Evolutionary conservation across 2,329 filamentous ascomycete genomes (phyloP).

Genomic region (Erysiphe pulchra): DNA sequence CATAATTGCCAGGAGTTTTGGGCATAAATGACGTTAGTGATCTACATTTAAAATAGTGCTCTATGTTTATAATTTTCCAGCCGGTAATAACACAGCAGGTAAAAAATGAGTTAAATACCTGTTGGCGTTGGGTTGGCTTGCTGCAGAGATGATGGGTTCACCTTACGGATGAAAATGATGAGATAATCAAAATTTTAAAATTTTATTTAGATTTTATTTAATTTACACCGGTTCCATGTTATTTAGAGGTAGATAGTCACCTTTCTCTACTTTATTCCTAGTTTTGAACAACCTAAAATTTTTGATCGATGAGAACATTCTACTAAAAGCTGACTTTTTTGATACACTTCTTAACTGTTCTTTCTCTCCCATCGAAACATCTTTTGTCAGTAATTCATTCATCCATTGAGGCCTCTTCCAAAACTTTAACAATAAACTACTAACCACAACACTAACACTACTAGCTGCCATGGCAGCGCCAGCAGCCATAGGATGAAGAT

Average conservation of each 20-base stretch:
- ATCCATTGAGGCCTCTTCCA: slow-evolving; percentile 77
- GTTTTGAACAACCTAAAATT: background rate
- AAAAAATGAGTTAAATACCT: too few relatives aligned
- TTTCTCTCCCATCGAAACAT: slow-evolving; percentile 15
- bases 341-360: too few relatives aligned
- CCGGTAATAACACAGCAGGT: too few relatives aligned
- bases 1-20: too few relatives aligned
- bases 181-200: too few relatives aligned
- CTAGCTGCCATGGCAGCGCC: slow-evolving; percentile 83
- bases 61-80: too few relatives aligned
- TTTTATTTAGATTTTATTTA: too few relatives aligned
- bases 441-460: slow-evolving; percentile 71
- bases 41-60: too few relatives aligned
- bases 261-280: background rate
- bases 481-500: slow-evolving; percentile 81
- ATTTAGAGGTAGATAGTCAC: background rate
- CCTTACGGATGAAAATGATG: too few relatives aligned
- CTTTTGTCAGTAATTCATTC: slow-evolving; percentile 42
- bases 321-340: background rate
- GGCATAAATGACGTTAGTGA: too few relatives aligned
- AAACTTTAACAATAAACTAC: slow-evolving; percentile 59
- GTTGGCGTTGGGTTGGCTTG: too few relatives aligned
- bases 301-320: background rate
- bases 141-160: too few relatives aligned
- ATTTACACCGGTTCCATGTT: background rate